Evolutionary conservation across 2,329 filamentous ascomycete genomes (phyloP).

Genomic region (Bipolaris victoriae): DNA sequence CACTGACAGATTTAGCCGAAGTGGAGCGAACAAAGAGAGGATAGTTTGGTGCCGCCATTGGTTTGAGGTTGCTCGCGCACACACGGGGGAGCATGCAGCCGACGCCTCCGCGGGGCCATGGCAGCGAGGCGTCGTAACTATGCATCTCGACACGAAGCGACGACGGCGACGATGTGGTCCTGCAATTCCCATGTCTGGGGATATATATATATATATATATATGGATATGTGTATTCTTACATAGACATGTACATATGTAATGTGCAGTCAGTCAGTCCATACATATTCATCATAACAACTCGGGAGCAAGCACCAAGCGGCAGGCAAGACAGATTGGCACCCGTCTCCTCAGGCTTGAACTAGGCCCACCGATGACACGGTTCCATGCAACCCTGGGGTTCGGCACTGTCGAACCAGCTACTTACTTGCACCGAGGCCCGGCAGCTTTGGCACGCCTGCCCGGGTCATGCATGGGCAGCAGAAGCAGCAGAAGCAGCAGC

Average conservation of each 20-base stretch:
- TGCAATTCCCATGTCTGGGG: no score
- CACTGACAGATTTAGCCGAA: conserved; percentile 24
- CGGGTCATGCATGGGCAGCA: not conserved
- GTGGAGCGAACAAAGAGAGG: conserved; percentile 17
- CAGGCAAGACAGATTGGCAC: conserved; percentile 13
- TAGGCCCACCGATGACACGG: conserved; percentile 15
- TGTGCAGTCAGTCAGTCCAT: not conserved
- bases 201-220: no score
- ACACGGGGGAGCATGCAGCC: conserved; percentile 12
- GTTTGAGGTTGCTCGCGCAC: conserved; percentile 12
- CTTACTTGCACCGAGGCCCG: no score
- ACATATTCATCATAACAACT: no score
- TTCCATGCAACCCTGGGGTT: conserved; percentile 10
- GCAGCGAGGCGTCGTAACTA: not conserved
- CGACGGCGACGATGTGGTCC: not conserved
- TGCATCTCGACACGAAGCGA: not conserved
- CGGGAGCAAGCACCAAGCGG: conserved; percentile 4
- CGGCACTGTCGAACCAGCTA: not conserved
- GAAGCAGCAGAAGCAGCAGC: not conserved
- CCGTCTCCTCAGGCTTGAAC: conserved; percentile 8
- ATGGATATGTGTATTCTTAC: not conserved
- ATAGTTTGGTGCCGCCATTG: conserved; percentile 9
- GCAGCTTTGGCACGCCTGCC: not conserved
- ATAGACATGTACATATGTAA: not conserved
- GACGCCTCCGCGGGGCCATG: conserved; percentile 10